phyloP scores from a whole-genome alignment of 495 filamentous ascomycete species.

The Penicillium steckii region DNA sequence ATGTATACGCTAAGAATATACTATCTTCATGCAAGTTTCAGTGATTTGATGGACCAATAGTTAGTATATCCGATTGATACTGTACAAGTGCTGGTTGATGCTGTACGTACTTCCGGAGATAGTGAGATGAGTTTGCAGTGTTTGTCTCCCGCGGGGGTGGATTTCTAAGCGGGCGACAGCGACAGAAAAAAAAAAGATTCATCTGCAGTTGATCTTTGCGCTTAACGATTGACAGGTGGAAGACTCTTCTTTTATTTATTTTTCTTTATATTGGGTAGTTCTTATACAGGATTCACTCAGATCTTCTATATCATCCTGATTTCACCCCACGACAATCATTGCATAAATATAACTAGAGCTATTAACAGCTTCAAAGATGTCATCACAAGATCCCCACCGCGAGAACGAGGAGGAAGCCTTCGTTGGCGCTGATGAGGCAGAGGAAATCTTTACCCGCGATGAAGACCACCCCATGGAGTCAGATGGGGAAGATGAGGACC shows the following conservation, averaged over 20 bases:
- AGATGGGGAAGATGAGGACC: constrained; percentile 50
- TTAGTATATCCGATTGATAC: no score
- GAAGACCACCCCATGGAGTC: constrained; percentile 74
- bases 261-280: not conserved
- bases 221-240: not conserved
- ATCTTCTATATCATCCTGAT: not conserved
- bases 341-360: not conserved
- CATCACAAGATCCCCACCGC: constrained; percentile 46
- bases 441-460: constrained; percentile 66
- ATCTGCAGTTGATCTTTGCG: constrained; percentile 13
- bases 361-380: constrained; percentile 32
- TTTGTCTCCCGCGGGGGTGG: constrained; percentile 37
- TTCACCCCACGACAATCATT: not conserved
- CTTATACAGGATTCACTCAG: not conserved
- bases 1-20: not conserved
- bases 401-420: constrained; percentile 55
- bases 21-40: not conserved
- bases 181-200: constrained; percentile 22
- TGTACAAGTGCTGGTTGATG: no score
- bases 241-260: not conserved
- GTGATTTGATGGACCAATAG: no score
- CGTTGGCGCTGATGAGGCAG: constrained; percentile 68
- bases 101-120: not conserved
- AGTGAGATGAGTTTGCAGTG: constrained; percentile 28
- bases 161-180: constrained; percentile 43